These are phyloP conservation scores for Rutstroemia sydowiana DNA, from an alignment of 2,329 filamentous ascomycete genomes.

Conservation along the genomic window DNA sequence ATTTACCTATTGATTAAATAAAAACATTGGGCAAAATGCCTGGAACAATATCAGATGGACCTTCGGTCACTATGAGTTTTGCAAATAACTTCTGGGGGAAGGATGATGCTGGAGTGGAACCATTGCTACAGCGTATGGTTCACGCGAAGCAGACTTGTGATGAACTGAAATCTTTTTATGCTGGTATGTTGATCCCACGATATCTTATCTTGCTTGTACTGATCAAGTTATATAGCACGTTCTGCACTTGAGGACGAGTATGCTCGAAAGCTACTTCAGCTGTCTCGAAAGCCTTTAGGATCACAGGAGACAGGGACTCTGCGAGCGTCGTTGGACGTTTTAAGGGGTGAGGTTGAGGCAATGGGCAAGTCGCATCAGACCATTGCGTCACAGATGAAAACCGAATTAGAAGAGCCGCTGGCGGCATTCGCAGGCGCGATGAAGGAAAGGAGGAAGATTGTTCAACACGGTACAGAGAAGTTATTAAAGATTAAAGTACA, in stretches of 20 bases:
- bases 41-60: constrained; percentile 29
- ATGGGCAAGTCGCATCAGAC: constrained; percentile 91
- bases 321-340: constrained; percentile 74
- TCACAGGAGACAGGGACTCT: constrained; percentile 82
- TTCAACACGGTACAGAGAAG: constrained; percentile 90
- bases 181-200: constrained; percentile 43
- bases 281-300: constrained; percentile 83
- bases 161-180: constrained; percentile 88
- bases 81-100: constrained; percentile 99
- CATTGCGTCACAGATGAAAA: constrained; percentile 92
- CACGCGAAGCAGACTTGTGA: constrained; percentile 91
- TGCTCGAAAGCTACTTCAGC: constrained; percentile 74
- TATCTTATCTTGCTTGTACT: neutral
- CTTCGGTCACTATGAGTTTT: constrained; percentile 42
- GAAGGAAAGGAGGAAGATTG: constrained; percentile 94
- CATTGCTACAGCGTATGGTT: constrained; percentile 89
- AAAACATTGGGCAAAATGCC: constrained; percentile 22
- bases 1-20: neutral
- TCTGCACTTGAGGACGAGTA: constrained; percentile 97
- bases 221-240: constrained; percentile 50
- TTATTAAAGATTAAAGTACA: constrained; percentile 87
- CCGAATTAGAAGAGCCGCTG: constrained; percentile 87
- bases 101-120: constrained; percentile 90
- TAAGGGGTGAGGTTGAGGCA: constrained; percentile 81
- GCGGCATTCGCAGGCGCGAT: constrained; percentile 87